Evolutionary conservation across 208 protist genomes (phyloP).

Genomic region (Wallacemonas rigidus): DNA sequence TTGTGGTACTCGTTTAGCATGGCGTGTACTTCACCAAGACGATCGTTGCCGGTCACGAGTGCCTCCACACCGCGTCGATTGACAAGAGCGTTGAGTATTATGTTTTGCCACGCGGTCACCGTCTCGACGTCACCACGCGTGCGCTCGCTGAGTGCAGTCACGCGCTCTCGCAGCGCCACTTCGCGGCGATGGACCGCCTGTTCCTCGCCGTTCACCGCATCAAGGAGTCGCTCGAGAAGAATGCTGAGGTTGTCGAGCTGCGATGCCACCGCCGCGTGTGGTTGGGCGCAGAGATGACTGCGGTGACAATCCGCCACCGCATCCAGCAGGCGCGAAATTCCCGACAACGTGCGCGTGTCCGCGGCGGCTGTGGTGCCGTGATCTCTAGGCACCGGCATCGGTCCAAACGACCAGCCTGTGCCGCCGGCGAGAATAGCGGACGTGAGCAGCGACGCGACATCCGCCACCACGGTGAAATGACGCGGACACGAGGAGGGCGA

Average conservation of each 20-base stretch:
- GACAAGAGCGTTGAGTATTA: slow-evolving; percentile 67
- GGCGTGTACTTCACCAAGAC: slow-evolving; percentile 58
- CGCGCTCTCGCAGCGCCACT: slow-evolving; percentile 25
- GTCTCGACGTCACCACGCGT: slow-evolving; percentile 19
- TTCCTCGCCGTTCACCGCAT: slow-evolving; percentile 27
- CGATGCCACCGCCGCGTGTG: slow-evolving; percentile 10
- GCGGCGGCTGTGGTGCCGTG: not conserved
- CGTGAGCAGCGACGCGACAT: slow-evolving; percentile 39
- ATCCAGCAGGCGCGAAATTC: slow-evolving; percentile 23
- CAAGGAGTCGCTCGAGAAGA: not conserved
- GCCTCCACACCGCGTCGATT: slow-evolving; percentile 53
- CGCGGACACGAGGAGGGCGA: slow-evolving; percentile 20
- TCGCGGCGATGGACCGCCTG: slow-evolving; percentile 30
- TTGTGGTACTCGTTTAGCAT: slow-evolving; percentile 55
- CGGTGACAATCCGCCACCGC: slow-evolving; percentile 34
- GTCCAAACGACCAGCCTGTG: not conserved
- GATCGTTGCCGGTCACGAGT: slow-evolving; percentile 63
- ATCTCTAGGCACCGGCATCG: not conserved
- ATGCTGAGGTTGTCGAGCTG: slow-evolving; percentile 21
- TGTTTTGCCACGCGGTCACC: slow-evolving; percentile 32
- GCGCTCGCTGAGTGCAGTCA: slow-evolving; percentile 26
- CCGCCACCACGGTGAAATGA: slow-evolving; percentile 22
- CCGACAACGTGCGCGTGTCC: not conserved
- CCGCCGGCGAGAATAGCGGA: slow-evolving; percentile 45
- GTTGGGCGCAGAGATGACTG: slow-evolving; percentile 30